Conservation (phyloP, 2,329 filamentous ascomycete genomes). For the Tolypocladium pustulatum region DNA sequence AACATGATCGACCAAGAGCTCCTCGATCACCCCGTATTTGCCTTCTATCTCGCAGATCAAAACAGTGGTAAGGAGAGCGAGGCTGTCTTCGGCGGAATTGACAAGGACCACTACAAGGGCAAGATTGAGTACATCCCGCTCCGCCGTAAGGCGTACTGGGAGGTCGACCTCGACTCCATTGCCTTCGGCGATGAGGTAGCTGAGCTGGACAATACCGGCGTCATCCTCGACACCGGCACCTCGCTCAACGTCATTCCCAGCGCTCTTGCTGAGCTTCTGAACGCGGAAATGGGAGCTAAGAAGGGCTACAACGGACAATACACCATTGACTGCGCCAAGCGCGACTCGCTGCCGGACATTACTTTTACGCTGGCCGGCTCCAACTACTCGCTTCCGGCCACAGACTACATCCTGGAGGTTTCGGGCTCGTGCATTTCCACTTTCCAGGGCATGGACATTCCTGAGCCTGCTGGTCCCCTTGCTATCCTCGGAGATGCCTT, state of each 20-base stretch:
- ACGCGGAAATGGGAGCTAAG: constrained; percentile 95
- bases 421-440: constrained; percentile 93
- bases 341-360: constrained; percentile 75
- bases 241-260: constrained; percentile 92
- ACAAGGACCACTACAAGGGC: constrained; percentile 70
- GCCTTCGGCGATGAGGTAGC: constrained; percentile 77
- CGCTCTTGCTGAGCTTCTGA: constrained; percentile 88
- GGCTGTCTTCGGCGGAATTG: constrained; percentile 80
- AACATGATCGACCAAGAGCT: constrained; percentile 85
- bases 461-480: constrained; percentile 78
- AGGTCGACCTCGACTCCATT: constrained; percentile 91
- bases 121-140: constrained; percentile 89
- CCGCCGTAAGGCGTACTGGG: constrained; percentile 98
- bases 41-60: constrained; percentile 81
- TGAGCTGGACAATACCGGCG: constrained; percentile 87
- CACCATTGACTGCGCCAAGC: constrained; percentile 79
- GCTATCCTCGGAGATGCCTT: constrained; percentile 89
- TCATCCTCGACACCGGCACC: constrained; percentile 96
- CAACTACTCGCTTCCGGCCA: constrained; percentile 81
- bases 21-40: constrained; percentile 85
- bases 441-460: constrained; percentile 94
- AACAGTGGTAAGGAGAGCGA: constrained; percentile 74
- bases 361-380: constrained; percentile 83
- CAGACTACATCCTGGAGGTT: constrained; percentile 93
- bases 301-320: constrained; percentile 98